Conservation (phyloP, 306 rosid species). For the Ormosia emarginata region DNA sequence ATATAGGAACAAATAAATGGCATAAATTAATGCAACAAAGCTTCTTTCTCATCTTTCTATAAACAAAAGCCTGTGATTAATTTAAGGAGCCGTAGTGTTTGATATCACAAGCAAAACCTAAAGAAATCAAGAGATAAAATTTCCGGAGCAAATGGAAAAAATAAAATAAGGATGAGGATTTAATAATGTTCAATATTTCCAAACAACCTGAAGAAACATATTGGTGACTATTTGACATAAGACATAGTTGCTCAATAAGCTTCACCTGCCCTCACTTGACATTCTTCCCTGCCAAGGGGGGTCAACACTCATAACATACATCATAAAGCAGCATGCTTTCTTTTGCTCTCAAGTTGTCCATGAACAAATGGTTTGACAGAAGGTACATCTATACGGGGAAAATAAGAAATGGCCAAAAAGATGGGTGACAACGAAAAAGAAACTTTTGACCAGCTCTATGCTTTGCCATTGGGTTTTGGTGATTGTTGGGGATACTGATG, state of each 20-base stretch:
- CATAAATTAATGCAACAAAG: slow-evolving; percentile 25
- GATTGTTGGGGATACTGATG: slow-evolving; percentile 75
- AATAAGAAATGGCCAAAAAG: slow-evolving; percentile 11
- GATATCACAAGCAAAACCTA: slow-evolving; percentile 15
- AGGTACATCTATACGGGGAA: slow-evolving; percentile 41
- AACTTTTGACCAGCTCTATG: slow-evolving; percentile 46
- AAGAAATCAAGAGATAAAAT: slow-evolving; percentile 10
- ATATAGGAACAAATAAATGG: neutral
- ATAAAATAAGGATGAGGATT: slow-evolving; percentile 20
- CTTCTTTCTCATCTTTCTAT: slow-evolving; percentile 29
- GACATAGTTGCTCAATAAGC: slow-evolving; percentile 39
- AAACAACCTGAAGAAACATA: slow-evolving; percentile 36
- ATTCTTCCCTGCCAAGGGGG: slow-evolving; percentile 25
- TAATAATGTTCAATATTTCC: slow-evolving; percentile 33
- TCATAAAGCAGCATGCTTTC: slow-evolving; percentile 48
- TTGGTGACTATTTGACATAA: slow-evolving; percentile 34
- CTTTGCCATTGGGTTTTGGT: slow-evolving; percentile 82
- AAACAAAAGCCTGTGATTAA: slow-evolving; percentile 26
- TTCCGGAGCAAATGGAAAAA: slow-evolving; percentile 18
- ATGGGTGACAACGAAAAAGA: slow-evolving; percentile 27
- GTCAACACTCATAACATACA: slow-evolving; percentile 49
- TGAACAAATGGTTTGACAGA: slow-evolving; percentile 56
- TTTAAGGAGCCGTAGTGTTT: neutral
- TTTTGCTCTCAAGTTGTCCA: slow-evolving; percentile 50
- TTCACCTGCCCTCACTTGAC: slow-evolving; percentile 29